Evolutionary conservation across 805 yeast genomes (phyloP).

Genomic region (Hanseniaspora vineae): DNA sequence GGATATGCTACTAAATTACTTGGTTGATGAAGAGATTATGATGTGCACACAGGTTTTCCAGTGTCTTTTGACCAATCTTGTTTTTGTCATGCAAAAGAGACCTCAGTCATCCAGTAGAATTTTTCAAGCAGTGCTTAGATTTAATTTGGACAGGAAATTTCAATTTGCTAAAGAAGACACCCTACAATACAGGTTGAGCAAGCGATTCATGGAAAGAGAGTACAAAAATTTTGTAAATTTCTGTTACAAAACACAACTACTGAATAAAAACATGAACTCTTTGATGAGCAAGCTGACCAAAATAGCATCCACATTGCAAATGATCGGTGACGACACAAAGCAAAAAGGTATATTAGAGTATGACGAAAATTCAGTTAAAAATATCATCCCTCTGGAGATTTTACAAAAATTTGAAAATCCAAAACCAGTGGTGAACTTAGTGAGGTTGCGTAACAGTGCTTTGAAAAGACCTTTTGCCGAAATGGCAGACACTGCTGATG

Average conservation of each 20-base stretch:
- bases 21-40: conserved; percentile 39
- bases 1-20: conserved; percentile 45
- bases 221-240: conserved; percentile 32
- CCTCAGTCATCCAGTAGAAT: conserved; percentile 47
- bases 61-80: conserved; percentile 53
- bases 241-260: conserved; percentile 26
- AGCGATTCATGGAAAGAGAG: conserved; percentile 51
- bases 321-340: conserved; percentile 24
- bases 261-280: conserved; percentile 15
- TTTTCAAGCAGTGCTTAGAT: conserved; percentile 43
- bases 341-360: conserved; percentile 22
- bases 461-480: conserved; percentile 4
- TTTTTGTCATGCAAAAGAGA: conserved; percentile 52
- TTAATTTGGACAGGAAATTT: conserved; percentile 46
- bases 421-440: conserved; percentile 1
- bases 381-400: conserved; percentile 16
- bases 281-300: conserved; percentile 18
- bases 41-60: conserved; percentile 47
- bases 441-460: conserved; percentile 1
- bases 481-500: background rate
- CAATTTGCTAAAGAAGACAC: conserved; percentile 28
- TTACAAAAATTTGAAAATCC: conserved; percentile 9
- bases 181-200: conserved; percentile 36
- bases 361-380: conserved; percentile 12
- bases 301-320: conserved; percentile 22